Evolutionary conservation across 1,139 yeast species (phyloP), one percentile per base, ranked within the genome.

Genomic region (Pichia sp.): DNA sequence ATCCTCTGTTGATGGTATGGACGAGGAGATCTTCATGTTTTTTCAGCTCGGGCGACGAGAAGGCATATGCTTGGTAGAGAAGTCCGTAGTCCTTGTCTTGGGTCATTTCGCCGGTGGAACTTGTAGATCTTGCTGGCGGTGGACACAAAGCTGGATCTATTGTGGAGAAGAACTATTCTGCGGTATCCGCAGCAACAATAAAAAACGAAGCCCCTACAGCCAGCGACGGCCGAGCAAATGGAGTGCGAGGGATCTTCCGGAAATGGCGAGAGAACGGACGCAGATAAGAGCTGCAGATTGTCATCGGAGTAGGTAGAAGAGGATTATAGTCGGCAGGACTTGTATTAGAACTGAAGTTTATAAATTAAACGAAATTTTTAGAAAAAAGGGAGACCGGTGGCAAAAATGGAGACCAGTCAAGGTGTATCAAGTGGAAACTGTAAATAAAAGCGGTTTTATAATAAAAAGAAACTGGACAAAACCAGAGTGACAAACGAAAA

Each of bases 1-100:
- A 82, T 0, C 82, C 81, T 52, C 72, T 72, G 64, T 82, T 83
- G 57, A 75, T 62, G 4, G 62, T 48, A 2, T 54, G 23, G 0
- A 54, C 53, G 34, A 69, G 49, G 13, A 49, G 49, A 1, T 53
- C 32, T 41, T 66, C 67, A 19, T 58, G 40, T 6, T 23, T 10
- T 4, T 7, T 8, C 2, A 59, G 30, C 34, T 53, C 54, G 8
- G 32, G 30, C 2, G 59, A 47, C 4, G 40, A 29, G 49, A 59
- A 56, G 8, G 52, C 26, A 15, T 53, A 41, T 1, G 57, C 31
- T 8, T 56, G 56, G 8, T 50, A 44, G 4, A 26, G 29, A 10
- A 53, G 26, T n/a, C n/a, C 38, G 8, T 10, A 34, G 38, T 13
- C n/a, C 8, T 34, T 10, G 38, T 34, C 38, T 34, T 13, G 38